A percentile compares a stretch with the other conserved stretches of the same genome.
Conservation (phyloP, 106 monocot genomes). For the Hemerocallis citrina region DNA sequence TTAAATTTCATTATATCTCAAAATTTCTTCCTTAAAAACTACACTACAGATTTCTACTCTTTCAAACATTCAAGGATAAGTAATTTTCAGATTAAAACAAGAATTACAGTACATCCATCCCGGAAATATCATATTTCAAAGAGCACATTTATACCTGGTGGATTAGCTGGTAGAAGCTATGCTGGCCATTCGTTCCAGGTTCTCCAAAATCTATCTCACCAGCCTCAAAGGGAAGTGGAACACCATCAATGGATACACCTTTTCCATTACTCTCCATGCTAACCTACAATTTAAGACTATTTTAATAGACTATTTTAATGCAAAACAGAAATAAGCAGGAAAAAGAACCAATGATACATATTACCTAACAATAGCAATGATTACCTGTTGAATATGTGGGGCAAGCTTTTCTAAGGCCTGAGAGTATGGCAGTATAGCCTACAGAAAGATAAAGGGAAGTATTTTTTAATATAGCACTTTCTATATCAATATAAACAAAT, state of each 20-base stretch:
- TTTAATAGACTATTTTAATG: too few relatives aligned
- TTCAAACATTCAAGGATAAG: neutral
- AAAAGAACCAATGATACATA: neutral
- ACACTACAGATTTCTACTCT: neutral
- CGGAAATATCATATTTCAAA: too few relatives aligned
- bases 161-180: constrained; percentile 96
- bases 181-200: constrained; percentile 98
- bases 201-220: constrained; percentile 99
- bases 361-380: too few relatives aligned
- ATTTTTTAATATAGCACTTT: neutral
- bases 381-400: constrained; percentile 96
- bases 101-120: too few relatives aligned
- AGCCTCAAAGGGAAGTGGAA: constrained; percentile 76
- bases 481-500: constrained; percentile 1
- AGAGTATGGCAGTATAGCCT: constrained; percentile 93
- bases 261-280: constrained; percentile 99
- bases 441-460: neutral
- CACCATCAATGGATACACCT: constrained; percentile 94
- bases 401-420: constrained; percentile 97
- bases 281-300: constrained; percentile 37
- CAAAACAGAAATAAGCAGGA: constrained; percentile 3
- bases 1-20: neutral
- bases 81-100: too few relatives aligned
- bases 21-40: neutral
- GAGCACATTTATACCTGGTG: constrained; percentile 64